These are phyloP conservation scores for Colletotrichum lupini DNA, from an alignment of 2,329 filamentous ascomycete genomes.

Conservation along the genomic window DNA sequence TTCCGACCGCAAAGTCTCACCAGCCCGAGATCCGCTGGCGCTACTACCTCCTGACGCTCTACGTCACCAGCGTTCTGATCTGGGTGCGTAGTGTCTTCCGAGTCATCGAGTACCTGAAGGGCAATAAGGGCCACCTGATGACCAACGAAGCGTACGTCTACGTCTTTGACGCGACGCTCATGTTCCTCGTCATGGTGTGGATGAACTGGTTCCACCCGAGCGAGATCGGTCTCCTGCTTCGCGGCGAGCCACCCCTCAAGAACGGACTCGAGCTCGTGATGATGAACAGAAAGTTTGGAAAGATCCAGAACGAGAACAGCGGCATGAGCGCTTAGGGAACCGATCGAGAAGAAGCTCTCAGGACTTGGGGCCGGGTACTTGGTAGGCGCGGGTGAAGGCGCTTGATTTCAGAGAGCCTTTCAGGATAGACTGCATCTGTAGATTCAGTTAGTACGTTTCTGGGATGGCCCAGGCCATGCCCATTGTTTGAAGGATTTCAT, in stretches of 20 bases:
- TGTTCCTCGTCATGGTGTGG: constrained; percentile 51
- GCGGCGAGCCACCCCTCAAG: constrained; percentile 26
- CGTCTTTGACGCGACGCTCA: constrained; percentile 55
- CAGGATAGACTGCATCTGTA: neutral
- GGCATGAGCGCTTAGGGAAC: constrained; percentile 7
- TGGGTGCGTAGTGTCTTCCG: constrained; percentile 58
- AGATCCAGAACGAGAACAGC: constrained; percentile 15
- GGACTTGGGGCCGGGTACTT: neutral
- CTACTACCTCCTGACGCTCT: constrained; percentile 45
- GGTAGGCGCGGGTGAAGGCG: neutral
- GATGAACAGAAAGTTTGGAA: neutral
- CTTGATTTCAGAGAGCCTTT: neutral
- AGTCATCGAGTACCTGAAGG: constrained; percentile 58
- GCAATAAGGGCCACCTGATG: constrained; percentile 52
- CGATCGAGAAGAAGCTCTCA: neutral
- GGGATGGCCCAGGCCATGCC: neutral
- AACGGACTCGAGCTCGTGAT: constrained; percentile 29
- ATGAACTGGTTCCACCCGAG: constrained; percentile 36
- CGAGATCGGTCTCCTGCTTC: constrained; percentile 29
- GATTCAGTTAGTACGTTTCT: neutral
- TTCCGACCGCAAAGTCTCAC: constrained; percentile 37
- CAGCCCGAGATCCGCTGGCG: constrained; percentile 41
- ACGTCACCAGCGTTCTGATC: constrained; percentile 51
- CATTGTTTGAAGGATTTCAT: neutral
- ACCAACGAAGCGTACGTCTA: constrained; percentile 54